Conservation (phyloP, 225 moss, liverwort and hornwort genomes). For the Pseudisothecium myosuroides region DNA sequence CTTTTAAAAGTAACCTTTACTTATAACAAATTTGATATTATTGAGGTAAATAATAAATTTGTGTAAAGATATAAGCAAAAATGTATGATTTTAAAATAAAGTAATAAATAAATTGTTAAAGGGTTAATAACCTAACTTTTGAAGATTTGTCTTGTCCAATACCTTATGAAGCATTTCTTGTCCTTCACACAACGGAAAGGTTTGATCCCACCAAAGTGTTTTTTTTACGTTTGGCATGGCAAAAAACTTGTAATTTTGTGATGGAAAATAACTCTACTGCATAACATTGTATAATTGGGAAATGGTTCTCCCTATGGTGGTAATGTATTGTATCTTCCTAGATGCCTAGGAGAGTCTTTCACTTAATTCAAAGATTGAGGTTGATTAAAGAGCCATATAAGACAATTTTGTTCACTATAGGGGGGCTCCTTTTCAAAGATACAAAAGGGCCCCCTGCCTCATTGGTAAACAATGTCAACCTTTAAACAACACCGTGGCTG, state of each 20-base stretch:
- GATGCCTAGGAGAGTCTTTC: not conserved
- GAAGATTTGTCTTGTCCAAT: not conserved
- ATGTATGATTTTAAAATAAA: not conserved
- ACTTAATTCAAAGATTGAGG: not conserved
- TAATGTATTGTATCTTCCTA: not conserved
- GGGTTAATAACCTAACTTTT: not conserved
- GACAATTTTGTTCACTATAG: not conserved
- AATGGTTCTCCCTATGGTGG: not conserved
- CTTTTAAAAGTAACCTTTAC: too few species aligned
- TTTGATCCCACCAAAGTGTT: not conserved
- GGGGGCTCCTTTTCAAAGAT: accelerated
- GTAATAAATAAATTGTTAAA: accelerated
- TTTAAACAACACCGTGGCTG: too few species aligned
- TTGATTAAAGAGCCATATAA: accelerated
- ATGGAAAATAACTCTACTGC: not conserved
- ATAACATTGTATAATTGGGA: not conserved
- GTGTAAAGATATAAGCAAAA: too few species aligned
- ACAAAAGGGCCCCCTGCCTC: not conserved
- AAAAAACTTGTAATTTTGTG: not conserved
- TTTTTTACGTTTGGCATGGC: not conserved
- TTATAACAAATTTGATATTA: not conserved
- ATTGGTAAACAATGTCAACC: not conserved
- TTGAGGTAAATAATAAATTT: not conserved
- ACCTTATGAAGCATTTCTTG: not conserved
- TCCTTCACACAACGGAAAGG: not conserved